Evolutionary conservation across 805 yeast genomes (phyloP).

Genomic region (Saccharomycopsis fodiens): DNA sequence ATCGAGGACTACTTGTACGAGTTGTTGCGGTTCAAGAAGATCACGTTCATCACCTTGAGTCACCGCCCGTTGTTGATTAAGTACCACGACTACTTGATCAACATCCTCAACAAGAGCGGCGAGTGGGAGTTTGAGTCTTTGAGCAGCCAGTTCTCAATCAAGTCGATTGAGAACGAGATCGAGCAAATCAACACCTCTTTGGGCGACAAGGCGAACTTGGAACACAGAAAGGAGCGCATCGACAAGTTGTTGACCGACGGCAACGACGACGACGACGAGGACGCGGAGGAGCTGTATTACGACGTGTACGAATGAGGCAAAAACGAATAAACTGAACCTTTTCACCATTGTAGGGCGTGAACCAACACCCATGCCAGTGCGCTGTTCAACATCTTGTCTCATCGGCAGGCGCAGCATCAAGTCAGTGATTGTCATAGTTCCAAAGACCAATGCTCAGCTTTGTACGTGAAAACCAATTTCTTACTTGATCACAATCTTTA

Average conservation of each 20-base stretch:
- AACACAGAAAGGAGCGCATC: conserved; percentile 50
- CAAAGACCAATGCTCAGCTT: too few relatives aligned
- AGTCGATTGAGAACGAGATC: conserved; percentile 70
- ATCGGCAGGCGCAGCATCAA: too few relatives aligned
- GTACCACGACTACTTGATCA: conserved; percentile 73
- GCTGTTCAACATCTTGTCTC: too few relatives aligned
- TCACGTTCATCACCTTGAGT: conserved; percentile 73
- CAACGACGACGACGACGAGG: conserved; percentile 11
- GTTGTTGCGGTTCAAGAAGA: conserved; percentile 55
- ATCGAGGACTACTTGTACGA: conserved; percentile 84
- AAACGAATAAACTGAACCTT: neutral
- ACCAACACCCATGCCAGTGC: too few relatives aligned
- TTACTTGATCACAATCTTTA: too few relatives aligned
- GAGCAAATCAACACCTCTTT: conserved; percentile 55
- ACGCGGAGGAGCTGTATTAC: conserved; percentile 3
- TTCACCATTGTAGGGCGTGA: too few relatives aligned
- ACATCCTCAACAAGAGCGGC: conserved; percentile 49
- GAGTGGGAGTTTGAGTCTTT: conserved; percentile 57
- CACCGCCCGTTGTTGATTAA: conserved; percentile 80
- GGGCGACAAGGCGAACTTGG: conserved; percentile 50
- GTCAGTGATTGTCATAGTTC: too few relatives aligned
- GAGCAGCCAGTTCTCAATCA: conserved; percentile 57
- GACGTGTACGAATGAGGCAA: conserved; percentile 3
- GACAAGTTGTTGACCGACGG: conserved; percentile 29
- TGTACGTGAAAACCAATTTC: too few relatives aligned